Base-by-base conservation (phyloP, 768 basidiomycete species). In the Russula sp. region DNA sequence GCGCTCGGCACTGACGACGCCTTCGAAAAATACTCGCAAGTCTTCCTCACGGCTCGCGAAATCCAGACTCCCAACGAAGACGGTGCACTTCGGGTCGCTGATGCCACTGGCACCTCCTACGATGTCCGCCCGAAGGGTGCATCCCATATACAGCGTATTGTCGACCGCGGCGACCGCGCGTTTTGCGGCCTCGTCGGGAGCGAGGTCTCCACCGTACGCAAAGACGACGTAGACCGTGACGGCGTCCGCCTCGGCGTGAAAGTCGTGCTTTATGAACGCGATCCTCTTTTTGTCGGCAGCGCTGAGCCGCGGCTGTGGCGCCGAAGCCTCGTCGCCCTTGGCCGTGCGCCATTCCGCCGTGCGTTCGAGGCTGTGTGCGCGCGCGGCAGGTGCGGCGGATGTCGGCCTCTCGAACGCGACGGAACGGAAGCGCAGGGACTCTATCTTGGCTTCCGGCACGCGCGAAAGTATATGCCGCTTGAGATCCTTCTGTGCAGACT, bases 11-110 rank as follows among this genome's bases (percentile, higher is more conserved):
- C 76, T 80, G 18, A 98, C 73, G 36, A 93, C 70, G 5, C 79
- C 81, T 73, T 98, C 95, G 58, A 97, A 95, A 73, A 92, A 97
- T 5, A 77, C 79, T 32, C 97, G 75, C 46, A 99, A 70, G 69
- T 94, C 92, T 70, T 96, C 90, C 69, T 98, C 97, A 70, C 86
- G 88, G 69, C 88, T 85, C 41, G 85, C 88, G 71, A 97, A 97
- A 70, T 97, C 94, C 61, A 99, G 77, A 68, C 90, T 94, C 6
- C 96, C 96, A 2, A 99, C 87, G 69, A 98, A 98, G 29, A 98
- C 70, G 14, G 87, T 90, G 63, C 83, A 75, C 69, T 90, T 91
- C 13, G 93, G 90, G 70, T 98, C 88, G 0, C 78, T 75, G 16
- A 75, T 67, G 50, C 66, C 67, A 34, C 25, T 29, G 25, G 25